These are phyloP conservation scores for Margaritispora aquatica DNA, from an alignment of 495 filamentous ascomycete species.

Conservation along the genomic window DNA sequence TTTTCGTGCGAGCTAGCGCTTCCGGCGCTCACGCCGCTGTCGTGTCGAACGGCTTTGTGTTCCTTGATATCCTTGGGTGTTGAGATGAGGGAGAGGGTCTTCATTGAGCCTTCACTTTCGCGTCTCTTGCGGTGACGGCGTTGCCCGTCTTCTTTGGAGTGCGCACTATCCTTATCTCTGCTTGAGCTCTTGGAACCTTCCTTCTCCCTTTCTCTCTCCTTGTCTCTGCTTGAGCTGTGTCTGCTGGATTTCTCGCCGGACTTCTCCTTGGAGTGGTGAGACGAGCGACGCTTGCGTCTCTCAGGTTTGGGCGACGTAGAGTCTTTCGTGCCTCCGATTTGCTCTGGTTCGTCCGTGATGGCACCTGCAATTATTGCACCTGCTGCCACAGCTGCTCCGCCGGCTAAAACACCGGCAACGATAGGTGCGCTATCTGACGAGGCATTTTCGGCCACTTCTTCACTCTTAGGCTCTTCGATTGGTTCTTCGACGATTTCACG, in stretches of 20 bases:
- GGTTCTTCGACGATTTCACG: conserved; percentile 1
- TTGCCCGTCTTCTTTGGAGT: conserved; percentile 1
- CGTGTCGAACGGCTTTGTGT: conserved; percentile 15
- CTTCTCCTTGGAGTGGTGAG: conserved; percentile 1
- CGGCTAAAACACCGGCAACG: conserved; percentile 11
- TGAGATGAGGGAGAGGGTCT: conserved; percentile 2
- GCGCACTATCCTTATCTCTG: not conserved
- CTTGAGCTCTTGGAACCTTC: not conserved
- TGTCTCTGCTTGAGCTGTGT: conserved; percentile 14
- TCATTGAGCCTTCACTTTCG: conserved; percentile 15
- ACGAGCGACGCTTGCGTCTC: conserved; percentile 14
- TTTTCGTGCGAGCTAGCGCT: conserved; percentile 15
- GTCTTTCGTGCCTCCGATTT: conserved; percentile 12
- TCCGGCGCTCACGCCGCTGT: conserved; percentile 18
- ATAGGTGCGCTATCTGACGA: not conserved
- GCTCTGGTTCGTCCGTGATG: conserved; percentile 19
- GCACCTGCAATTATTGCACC: conserved; percentile 9
- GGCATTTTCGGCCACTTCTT: conserved; percentile 8
- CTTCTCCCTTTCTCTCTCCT: not conserved
- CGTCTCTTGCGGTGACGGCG: conserved; percentile 10
- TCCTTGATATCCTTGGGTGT: conserved; percentile 9
- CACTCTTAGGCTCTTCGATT: not conserved
- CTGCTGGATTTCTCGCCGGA: conserved; percentile 9
- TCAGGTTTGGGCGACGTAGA: conserved; percentile 6
- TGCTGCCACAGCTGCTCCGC: conserved; percentile 2